Evolutionary conservation across 1,284 basidiomycete species (phyloP).

Genomic region (Phaffia rhodozyma): DNA sequence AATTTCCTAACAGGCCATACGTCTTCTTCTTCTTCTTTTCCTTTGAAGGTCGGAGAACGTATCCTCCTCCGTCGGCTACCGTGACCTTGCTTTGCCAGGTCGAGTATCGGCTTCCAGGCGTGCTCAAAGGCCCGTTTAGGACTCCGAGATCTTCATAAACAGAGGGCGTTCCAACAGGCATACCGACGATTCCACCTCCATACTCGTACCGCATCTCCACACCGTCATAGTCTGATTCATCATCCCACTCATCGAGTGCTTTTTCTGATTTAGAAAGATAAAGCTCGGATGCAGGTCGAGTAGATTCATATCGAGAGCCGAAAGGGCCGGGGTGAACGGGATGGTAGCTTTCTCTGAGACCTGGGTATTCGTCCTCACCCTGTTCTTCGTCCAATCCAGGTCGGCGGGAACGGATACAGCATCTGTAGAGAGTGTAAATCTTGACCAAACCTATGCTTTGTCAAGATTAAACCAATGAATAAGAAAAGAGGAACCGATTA

Average conservation of each 20-base stretch:
- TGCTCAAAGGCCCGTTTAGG: too few species aligned
- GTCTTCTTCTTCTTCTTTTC: background rate
- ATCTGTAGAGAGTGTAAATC: too few species aligned
- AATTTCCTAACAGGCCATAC: background rate
- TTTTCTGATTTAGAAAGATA: too few species aligned
- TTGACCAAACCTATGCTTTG: too few species aligned
- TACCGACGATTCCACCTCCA: slow-evolving; percentile 1
- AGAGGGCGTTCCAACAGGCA: background rate
- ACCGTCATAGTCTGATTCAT: slow-evolving; percentile 3
- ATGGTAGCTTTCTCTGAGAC: slow-evolving; percentile 7
- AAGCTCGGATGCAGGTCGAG: too few species aligned
- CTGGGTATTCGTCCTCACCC: slow-evolving; percentile 10
- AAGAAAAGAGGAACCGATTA: background rate
- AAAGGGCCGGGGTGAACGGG: background rate
- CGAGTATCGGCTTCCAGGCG: background rate
- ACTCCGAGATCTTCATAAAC: too few species aligned
- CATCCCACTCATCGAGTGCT: background rate
- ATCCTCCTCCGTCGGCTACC: slow-evolving; percentile 2
- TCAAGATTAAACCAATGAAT: too few species aligned
- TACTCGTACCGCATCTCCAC: background rate
- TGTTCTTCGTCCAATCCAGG: background rate
- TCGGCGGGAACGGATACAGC: too few species aligned
- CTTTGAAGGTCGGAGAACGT: background rate
- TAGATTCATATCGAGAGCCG: too few species aligned
- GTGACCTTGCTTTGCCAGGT: background rate